Evolutionary conservation across 1,284 basidiomycete genomes (phyloP), one percentile per base, ranked within the genome.

Genomic region (Polyporus tsugae): DNA sequence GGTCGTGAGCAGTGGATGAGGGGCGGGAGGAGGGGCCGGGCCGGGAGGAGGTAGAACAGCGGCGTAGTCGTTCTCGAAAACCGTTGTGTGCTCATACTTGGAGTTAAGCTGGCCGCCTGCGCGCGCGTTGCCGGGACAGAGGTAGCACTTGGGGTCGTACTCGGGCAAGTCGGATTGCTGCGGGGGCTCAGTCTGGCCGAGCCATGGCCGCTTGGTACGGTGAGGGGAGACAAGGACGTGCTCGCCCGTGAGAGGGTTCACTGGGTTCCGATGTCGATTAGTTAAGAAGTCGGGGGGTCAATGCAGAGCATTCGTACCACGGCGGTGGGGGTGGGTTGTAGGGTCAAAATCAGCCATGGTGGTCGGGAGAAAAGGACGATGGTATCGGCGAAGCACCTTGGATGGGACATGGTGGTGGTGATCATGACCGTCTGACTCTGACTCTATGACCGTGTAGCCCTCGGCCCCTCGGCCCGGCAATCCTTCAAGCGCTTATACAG

Each of bases 111-210:
- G 80, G 0, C 95, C 96, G 6, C 90, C 91, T 0, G 92, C 90
- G n/a, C 97, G 88, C 33, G 80, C 76, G 78, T 98, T 98, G 19
- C 95, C 91, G 0, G 97, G 96, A 76, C 97, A 99, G 55, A 98
- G 89, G 79, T 96, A 97, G 78, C 97, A 99, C 49, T 85, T 81
- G 5, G 88, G 84, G 75, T 98, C 96, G 78, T 96, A 91, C 49
- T 85, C 70, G 0, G 93, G 93, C 2, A 93, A 83, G 44, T 80
- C 77, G 6, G 81, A 74, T 2, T 83, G 66, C 68, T 90, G 86
- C 0, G 90, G 84, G 1, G 89, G 80, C 74, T 97, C 95, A 0
- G 89, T 89, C 78, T 97, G 95, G 36, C 95, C 95, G 64, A 91
- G 85, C 93, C 93, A 95, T 11, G 93, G 94, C 25, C 95, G 87